Evolutionary conservation across 345 rosid species (phyloP).

Genomic region (Toxicodendron radicans): DNA sequence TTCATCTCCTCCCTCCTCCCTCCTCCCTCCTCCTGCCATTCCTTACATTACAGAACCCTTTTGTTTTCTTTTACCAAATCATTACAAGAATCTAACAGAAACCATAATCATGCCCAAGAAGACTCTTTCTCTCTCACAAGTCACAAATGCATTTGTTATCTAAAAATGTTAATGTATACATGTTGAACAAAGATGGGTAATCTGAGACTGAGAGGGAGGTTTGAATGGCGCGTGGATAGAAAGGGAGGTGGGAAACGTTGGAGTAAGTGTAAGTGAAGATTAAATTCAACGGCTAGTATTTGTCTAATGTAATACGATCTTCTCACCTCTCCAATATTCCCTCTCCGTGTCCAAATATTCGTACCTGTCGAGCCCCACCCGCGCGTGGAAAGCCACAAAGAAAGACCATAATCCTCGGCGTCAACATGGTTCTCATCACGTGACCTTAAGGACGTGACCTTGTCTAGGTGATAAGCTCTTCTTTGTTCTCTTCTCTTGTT

Average conservation of each 20-base stretch:
- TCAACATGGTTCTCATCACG: slow-evolving; percentile 60
- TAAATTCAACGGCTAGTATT: slow-evolving; percentile 49
- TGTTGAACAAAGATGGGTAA: too few species aligned
- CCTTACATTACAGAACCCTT: not conserved
- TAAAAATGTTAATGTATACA: too few species aligned
- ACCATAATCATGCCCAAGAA: too few species aligned
- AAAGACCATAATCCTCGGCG: slow-evolving; percentile 71
- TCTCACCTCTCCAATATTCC: slow-evolving; percentile 51
- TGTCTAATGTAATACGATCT: slow-evolving; percentile 44
- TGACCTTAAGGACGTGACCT: slow-evolving; percentile 47
- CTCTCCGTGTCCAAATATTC: slow-evolving; percentile 60
- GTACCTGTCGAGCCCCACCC: slow-evolving; percentile 51
- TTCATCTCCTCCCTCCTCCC: not conserved
- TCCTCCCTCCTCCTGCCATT: not conserved
- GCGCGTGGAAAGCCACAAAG: slow-evolving; percentile 26
- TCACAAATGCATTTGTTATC: too few species aligned
- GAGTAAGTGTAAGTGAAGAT: slow-evolving; percentile 13
- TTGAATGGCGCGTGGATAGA: slow-evolving; percentile 8
- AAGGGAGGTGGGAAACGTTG: not conserved
- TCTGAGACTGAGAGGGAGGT: too few species aligned
- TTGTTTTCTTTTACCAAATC: slow-evolving; percentile 1
- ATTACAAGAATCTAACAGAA: not conserved
- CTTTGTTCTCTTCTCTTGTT: slow-evolving; percentile 29
- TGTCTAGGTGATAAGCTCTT: slow-evolving; percentile 38
- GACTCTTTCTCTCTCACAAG: too few species aligned